Percentiles rank a stretch among this genome's conserved stretches.
These are phyloP conservation scores for Daldinia eschscholtzii DNA, from an alignment of 2,329 filamentous ascomycete species.

Conservation along the genomic window DNA sequence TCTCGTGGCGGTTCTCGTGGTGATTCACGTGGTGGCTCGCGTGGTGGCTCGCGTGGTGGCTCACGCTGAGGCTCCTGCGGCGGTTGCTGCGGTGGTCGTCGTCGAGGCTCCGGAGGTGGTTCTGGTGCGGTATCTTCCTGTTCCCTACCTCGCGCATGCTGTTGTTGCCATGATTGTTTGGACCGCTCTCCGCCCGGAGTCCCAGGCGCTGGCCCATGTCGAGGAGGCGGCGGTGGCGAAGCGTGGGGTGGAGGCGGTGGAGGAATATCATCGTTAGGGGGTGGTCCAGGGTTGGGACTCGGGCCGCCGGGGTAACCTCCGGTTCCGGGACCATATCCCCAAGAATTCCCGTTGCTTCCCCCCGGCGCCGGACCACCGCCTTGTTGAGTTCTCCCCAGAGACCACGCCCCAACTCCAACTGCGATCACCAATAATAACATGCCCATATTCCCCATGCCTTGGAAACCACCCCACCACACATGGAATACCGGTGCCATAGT, in stretches of 20 bases:
- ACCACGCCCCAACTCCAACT: slow-evolving; percentile 84
- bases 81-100: slow-evolving; percentile 7
- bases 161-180: slow-evolving; percentile 58
- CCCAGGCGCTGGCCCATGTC: slow-evolving; percentile 45
- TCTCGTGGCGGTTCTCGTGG: slow-evolving; percentile 4
- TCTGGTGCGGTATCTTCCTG: slow-evolving; percentile 14
- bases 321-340: slow-evolving; percentile 46
- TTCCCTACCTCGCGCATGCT: slow-evolving; percentile 46
- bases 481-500: slow-evolving; percentile 79
- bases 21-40: slow-evolving; percentile 5
- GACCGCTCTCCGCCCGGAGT: slow-evolving; percentile 50
- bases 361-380: slow-evolving; percentile 54
- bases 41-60: slow-evolving; percentile 4
- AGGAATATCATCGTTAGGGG: slow-evolving; percentile 49
- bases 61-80: slow-evolving; percentile 10
- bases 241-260: slow-evolving; percentile 56
- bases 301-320: slow-evolving; percentile 45
- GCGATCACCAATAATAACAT: slow-evolving; percentile 78
- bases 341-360: slow-evolving; percentile 42
- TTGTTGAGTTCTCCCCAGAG: slow-evolving; percentile 74
- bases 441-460: slow-evolving; percentile 78
- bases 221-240: slow-evolving; percentile 50
- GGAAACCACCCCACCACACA: slow-evolving; percentile 78
- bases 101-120: slow-evolving; percentile 2
- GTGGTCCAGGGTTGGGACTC: slow-evolving; percentile 43